phyloP scores from a whole-genome alignment of 2,329 filamentous ascomycete genomes.

The Colletotrichum navitas region DNA sequence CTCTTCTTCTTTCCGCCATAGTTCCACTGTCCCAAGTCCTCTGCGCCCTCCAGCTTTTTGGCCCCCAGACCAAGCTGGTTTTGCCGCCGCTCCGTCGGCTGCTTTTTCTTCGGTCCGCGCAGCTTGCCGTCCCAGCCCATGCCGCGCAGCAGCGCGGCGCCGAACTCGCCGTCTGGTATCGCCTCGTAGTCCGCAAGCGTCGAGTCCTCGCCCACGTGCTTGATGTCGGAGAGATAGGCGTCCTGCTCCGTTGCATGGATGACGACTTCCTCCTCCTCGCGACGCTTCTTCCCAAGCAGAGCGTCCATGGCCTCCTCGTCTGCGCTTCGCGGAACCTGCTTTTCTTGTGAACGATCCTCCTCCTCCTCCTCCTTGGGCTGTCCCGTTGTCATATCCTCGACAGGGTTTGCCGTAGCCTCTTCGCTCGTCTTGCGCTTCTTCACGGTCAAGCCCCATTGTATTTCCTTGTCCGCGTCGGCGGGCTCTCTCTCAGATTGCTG shows the following conservation, averaged over 20 bases:
- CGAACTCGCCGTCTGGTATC: conserved; percentile 95
- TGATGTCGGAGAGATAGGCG: conserved; percentile 77
- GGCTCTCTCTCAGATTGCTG: conserved; percentile 51
- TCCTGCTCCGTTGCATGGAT: conserved; percentile 73
- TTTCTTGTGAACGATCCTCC: conserved; percentile 10
- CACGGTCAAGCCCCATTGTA: conserved; percentile 68
- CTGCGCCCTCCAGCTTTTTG: conserved; percentile 78
- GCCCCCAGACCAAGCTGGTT: conserved; percentile 90
- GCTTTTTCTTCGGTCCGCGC: conserved; percentile 65
- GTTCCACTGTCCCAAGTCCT: conserved; percentile 86
- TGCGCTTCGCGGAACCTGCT: conserved; percentile 25
- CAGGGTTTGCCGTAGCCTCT: conserved; percentile 54
- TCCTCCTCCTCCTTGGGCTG: neutral
- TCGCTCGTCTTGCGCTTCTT: conserved; percentile 67
- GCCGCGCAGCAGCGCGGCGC: conserved; percentile 86
- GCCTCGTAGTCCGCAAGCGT: conserved; percentile 87
- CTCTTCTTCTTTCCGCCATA: conserved; percentile 68
- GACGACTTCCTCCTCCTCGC: conserved; percentile 62
- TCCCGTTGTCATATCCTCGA: conserved; percentile 34
- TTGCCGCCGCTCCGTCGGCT: conserved; percentile 77
- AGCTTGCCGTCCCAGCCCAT: conserved; percentile 92
- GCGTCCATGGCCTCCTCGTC: conserved; percentile 73
- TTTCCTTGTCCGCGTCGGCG: conserved; percentile 63
- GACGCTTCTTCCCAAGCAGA: conserved; percentile 67
- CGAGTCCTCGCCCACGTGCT: conserved; percentile 78